These are phyloP conservation scores for Nephromyces sp. DNA, from an alignment of 169 alveolate genomes.

Conservation along the genomic window DNA sequence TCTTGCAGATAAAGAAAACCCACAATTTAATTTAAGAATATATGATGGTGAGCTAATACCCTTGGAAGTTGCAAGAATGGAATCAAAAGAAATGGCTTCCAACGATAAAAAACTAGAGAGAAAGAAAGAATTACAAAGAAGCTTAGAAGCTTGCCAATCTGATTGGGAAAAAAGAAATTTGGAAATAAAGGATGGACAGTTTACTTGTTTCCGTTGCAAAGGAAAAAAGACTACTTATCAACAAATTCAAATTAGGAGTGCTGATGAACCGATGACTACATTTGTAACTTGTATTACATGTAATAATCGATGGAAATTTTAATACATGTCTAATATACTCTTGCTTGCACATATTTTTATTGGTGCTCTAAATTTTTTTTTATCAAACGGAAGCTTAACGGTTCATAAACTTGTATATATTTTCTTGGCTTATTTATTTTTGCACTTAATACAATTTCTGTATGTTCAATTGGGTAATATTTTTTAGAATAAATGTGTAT, in stretches of 20 bases:
- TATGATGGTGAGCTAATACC: slow-evolving; percentile 67
- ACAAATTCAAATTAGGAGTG: slow-evolving; percentile 91
- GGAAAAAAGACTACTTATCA: slow-evolving; percentile 74
- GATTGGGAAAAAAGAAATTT: slow-evolving; percentile 86
- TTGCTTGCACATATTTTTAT: no score
- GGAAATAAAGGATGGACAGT: slow-evolving; percentile 71
- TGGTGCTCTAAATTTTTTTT: no score
- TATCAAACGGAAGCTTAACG: no score
- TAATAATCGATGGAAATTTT: slow-evolving; percentile 84
- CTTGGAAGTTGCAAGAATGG: slow-evolving; percentile 72
- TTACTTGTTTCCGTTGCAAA: slow-evolving; percentile 85
- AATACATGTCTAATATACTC: no score
- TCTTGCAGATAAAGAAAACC: slow-evolving; percentile 75
- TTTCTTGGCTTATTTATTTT: no score
- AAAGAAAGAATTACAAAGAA: slow-evolving; percentile 48
- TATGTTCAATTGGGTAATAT: no score
- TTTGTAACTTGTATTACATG: slow-evolving; percentile 89
- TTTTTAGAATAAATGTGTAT: no score
- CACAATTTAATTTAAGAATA: slow-evolving; percentile 66
- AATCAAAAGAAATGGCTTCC: slow-evolving; percentile 80
- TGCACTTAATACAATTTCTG: no score
- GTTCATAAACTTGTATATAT: no score
- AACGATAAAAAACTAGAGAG: slow-evolving; percentile 78
- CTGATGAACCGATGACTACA: slow-evolving; percentile 98
- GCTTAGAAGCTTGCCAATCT: slow-evolving; percentile 76